phyloP scores from a whole-genome alignment of 495 filamentous ascomycete species.

The Bathelium albidoporum region DNA sequence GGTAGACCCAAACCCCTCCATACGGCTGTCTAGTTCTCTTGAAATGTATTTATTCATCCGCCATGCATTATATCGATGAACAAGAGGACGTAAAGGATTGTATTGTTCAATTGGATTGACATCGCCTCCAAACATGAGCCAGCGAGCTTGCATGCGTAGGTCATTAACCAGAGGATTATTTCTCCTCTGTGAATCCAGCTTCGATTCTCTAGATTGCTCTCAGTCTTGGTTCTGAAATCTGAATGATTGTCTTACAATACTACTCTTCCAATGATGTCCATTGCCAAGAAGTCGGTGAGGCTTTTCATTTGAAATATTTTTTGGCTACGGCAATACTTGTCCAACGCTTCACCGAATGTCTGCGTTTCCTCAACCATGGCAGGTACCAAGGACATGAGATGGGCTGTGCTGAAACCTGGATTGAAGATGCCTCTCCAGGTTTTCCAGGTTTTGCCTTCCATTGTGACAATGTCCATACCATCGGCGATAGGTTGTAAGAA shows the following conservation, averaged over 20 bases:
- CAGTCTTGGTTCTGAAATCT: not conserved
- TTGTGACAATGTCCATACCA: not conserved
- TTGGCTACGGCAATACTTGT: not conserved
- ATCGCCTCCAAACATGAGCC: not conserved
- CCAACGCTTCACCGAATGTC: slow-evolving; percentile 24
- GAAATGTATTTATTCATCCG: not conserved
- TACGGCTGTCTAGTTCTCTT: too few species aligned
- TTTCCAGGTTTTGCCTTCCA: not conserved
- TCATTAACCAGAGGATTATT: not conserved
- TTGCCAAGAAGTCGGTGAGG: not conserved
- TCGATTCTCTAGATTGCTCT: not conserved
- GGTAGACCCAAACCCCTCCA: too few species aligned
- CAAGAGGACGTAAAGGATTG: not conserved
- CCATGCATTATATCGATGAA: not conserved
- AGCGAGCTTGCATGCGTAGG: not conserved
- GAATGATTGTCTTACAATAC: not conserved
- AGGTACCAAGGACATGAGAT: slow-evolving; percentile 34
- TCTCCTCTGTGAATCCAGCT: not conserved
- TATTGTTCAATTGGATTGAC: not conserved
- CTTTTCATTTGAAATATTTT: not conserved
- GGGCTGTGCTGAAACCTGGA: slow-evolving; percentile 35
- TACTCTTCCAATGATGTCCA: not conserved
- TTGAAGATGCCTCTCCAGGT: slow-evolving; percentile 35
- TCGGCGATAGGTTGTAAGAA: not conserved
- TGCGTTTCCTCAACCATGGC: slow-evolving; percentile 33